Evolutionary conservation across 192 early-diverging fungal species (phyloP), one percentile per base, ranked within the genome.

Genomic region (Umbelopsis isabellina): DNA sequence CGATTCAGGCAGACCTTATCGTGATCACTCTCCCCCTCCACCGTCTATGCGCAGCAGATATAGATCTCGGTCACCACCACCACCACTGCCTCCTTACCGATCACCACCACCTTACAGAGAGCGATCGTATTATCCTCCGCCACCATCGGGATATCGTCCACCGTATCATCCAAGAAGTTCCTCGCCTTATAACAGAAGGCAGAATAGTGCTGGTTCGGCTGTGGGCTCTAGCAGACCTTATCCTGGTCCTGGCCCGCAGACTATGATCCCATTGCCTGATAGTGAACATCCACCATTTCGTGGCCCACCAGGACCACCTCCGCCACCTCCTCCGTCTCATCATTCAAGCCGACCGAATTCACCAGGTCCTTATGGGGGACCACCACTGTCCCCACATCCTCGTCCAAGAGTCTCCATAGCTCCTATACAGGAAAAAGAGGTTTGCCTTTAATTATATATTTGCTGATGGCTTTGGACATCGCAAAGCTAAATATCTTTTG

Each of bases 1-100:
- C 33, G 55, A 61, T 16, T 61, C 55, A 10, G 30, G 55, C 4
- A 30, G 55, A 61, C 55, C 55, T 18, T 61, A 35, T 30, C 55
- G 55, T 61, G 55, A 61, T 35, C 55, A 61, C 18, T 61, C 55
- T 8, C 55, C 55, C 16, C 55, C 55, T 35, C 55, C 55, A 35
- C 55, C 55, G 16, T 25, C 21, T 61, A 61, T 61, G 55, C 55
- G 55, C 18, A 61, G 55, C 55, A 61, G 55, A 61, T 61, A 61
- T 18, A 61, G 55, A 61, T 61, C 55, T 61, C 55, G 55, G 2
- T 61, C 55, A 37, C 55, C 55, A 27, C 55, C 55, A 10, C 52
- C 18, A 49, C 48, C 55, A 5, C 25, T 15, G 5, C 55, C 55
- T 18, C 30, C 55, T 12, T 61, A 61, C 18, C 27, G 55, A 37